phyloP scores from a whole-genome alignment of 202 grass and related monocot species.

The Schoenoplectus tabernaemontani region DNA sequence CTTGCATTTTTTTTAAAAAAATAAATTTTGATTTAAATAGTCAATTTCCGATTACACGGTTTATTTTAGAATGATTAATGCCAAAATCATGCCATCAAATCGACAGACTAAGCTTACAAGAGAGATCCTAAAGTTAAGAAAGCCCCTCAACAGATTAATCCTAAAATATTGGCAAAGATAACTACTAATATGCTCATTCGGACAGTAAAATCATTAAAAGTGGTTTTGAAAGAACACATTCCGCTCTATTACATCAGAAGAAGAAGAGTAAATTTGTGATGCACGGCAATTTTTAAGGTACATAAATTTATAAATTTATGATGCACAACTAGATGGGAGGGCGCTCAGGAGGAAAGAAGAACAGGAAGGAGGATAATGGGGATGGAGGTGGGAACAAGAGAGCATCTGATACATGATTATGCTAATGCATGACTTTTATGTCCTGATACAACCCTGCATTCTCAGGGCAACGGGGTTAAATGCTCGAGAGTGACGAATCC shows the following conservation, averaged over 20 bases:
- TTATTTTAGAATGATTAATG: no score
- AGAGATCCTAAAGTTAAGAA: no score
- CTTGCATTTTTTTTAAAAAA: no score
- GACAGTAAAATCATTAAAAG: no score
- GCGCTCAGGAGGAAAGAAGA: background rate
- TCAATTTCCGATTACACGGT: no score
- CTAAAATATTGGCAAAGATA: no score
- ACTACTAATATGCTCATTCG: no score
- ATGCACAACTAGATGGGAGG: background rate
- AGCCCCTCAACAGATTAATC: no score
- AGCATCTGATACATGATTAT: constrained; percentile 94
- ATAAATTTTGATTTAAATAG: no score
- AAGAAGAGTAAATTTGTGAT: background rate
- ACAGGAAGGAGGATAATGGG: background rate
- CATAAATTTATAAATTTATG: no score
- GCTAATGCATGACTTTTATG: constrained; percentile 75
- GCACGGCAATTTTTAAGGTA: background rate
- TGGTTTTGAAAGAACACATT: background rate
- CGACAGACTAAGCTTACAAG: no score
- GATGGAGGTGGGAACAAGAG: constrained; percentile 51
- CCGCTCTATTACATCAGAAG: background rate
- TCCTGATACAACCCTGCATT: constrained; percentile 66
- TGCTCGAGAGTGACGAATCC: constrained; percentile 50
- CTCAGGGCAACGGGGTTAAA: constrained; percentile 63
- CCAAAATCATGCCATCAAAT: no score